Evolutionary conservation across 768 basidiomycete genomes (phyloP).

Genomic region (Hygrocybe punicea): DNA sequence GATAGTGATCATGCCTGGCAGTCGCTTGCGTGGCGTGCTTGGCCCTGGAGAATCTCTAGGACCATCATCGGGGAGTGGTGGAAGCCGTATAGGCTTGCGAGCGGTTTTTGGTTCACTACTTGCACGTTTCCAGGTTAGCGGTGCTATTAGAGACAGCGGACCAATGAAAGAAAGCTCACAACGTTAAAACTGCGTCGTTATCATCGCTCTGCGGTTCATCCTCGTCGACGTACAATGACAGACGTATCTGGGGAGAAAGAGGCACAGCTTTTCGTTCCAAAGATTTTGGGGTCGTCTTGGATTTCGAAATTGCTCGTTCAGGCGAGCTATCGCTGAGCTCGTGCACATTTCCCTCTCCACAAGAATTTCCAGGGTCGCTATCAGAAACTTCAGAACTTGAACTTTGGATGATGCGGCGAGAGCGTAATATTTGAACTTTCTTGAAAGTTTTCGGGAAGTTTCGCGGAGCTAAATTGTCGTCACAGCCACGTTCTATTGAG

Average conservation of each 20-base stretch:
- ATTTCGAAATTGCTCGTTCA: conserved; percentile 7
- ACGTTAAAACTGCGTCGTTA: conserved; percentile 37
- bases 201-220: conserved; percentile 24
- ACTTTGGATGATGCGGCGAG: conserved; percentile 35
- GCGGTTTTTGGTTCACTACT: conserved; percentile 51
- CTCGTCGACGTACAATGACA: conserved; percentile 31
- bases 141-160: background rate
- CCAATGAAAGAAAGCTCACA: conserved; percentile 33
- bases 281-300: background rate
- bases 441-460: background rate
- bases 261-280: background rate
- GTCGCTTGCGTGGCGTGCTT: conserved; percentile 9
- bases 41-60: background rate
- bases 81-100: conserved; percentile 41
- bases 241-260: background rate
- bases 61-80: conserved; percentile 9
- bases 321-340: conserved; percentile 30
- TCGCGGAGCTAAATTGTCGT: too few species aligned
- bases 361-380: conserved; percentile 15
- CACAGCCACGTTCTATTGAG: background rate
- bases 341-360: conserved; percentile 14
- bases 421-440: conserved; percentile 13
- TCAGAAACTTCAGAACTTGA: conserved; percentile 31
- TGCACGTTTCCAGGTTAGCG: background rate
- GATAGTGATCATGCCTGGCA: background rate